Conservation (phyloP, 225 moss, liverwort and hornwort genomes). For the Anthoceros angustus region DNA sequence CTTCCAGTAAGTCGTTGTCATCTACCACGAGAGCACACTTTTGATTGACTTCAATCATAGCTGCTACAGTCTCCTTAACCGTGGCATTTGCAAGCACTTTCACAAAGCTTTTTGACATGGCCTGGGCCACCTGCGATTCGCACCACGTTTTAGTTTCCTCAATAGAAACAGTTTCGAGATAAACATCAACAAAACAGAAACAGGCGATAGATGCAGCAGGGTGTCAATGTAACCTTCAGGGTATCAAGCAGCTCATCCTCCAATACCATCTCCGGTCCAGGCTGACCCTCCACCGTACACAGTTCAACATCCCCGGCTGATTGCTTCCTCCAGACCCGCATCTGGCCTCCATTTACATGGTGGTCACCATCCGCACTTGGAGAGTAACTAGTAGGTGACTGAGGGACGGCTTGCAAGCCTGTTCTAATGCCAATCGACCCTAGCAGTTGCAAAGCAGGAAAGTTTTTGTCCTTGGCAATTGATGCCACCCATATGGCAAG, state of each 20-base stretch:
- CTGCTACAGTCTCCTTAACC: constrained; percentile 28
- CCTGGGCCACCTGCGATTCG: constrained; percentile 26
- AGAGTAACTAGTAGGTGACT: constrained; percentile 12
- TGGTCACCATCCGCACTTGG: constrained; percentile 16
- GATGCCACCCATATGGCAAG: constrained; percentile 96
- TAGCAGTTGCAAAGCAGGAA: constrained; percentile 8
- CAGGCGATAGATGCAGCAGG: not conserved
- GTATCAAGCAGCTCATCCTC: constrained; percentile 32
- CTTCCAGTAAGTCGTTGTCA: constrained; percentile 35
- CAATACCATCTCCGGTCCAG: constrained; percentile 18
- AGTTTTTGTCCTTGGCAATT: constrained; percentile 42
- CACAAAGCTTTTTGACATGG: constrained; percentile 29
- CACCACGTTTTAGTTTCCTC: too few species aligned
- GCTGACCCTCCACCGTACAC: constrained; percentile 21
- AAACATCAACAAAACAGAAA: too few species aligned
- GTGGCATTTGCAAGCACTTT: constrained; percentile 28
- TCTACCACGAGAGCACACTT: constrained; percentile 36
- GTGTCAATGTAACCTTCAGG: constrained; percentile 20
- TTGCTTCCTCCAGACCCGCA: constrained; percentile 48
- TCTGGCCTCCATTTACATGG: constrained; percentile 8
- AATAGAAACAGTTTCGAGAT: too few species aligned
- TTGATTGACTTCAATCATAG: constrained; percentile 21
- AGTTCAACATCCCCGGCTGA: constrained; percentile 40
- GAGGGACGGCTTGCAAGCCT: constrained; percentile 6
- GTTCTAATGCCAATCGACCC: not conserved